Evolutionary conservation across 805 yeast genomes (phyloP), one percentile per base, ranked within the genome.

Genomic region (Starmera quercuum): DNA sequence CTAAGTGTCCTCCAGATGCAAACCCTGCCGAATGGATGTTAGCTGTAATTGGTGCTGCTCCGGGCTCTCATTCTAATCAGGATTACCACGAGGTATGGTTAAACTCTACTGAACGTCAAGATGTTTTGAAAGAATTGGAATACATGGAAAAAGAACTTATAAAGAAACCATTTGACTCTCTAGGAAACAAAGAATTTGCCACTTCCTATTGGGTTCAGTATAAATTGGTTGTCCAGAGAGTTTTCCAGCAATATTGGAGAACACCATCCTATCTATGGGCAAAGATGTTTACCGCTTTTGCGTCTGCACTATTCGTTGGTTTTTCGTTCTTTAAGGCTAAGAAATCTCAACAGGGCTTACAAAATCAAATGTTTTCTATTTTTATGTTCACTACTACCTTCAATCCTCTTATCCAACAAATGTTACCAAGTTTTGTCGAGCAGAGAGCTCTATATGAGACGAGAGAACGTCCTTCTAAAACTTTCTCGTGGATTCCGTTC

Each of bases 11-110:
- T 15, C 60, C 65, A 6, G 65, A 66, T 27, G 86, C 84, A 5
- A 83, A 83, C 44, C 92, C 90, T 21, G 90, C 88, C 11, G 95
- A 85, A 62, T 86, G 94, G 92, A 86, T 86, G 95, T 65, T 86
- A 58, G 82, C 82, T 41, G 83, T 78, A 42, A 81, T 80, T 47
- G 87, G 88, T 49, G 87, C 87, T 34, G 86, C 87, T 23, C 87
- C 87, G 6, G 87, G 86, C 34, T 73, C 84, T 23, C 79, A 75
- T 45, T 83, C 86, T 14, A 65, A 66, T 31, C 83, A 77, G 57
- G 83, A 82, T 55, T 82, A 78, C 49, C 67, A 74, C 49, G 79
- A 82, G 49, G 85, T 81, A 31, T 84, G 96, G 95, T 58, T 71
- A 54, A 66, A 69, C 31, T 83, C 95, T 24, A 57, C 58, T 1